These are phyloP conservation scores for Pholiota microspora DNA, from an alignment of 768 basidiomycete species.

Conservation along the genomic window DNA sequence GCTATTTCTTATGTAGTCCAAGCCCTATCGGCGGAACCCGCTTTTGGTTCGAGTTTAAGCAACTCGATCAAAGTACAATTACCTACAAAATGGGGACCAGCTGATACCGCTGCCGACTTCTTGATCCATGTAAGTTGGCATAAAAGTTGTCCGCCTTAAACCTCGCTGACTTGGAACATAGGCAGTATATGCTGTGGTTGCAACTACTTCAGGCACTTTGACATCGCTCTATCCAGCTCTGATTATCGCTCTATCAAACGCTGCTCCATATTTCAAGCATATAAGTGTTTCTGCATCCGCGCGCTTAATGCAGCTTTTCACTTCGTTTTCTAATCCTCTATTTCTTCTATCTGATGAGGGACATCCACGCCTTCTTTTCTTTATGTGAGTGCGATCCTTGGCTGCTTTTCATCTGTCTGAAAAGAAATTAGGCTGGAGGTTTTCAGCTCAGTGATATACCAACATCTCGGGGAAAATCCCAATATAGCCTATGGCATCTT, in stretches of 20 bases:
- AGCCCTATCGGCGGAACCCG: constrained; percentile 80
- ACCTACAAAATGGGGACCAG: constrained; percentile 73
- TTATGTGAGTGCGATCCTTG: constrained; percentile 55
- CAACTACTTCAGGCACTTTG: constrained; percentile 80
- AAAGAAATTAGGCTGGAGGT: constrained; percentile 68
- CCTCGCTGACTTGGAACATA: too few relatives aligned
- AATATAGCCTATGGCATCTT: constrained; percentile 87
- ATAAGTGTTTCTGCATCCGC: constrained; percentile 81
- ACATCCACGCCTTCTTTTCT: constrained; percentile 89
- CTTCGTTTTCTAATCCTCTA: constrained; percentile 84
- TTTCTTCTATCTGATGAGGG: constrained; percentile 94
- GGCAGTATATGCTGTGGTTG: constrained; percentile 88
- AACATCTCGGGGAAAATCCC: constrained; percentile 80
- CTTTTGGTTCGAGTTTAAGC: constrained; percentile 72
- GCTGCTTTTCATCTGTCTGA: not conserved
- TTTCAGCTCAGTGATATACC: constrained; percentile 82
- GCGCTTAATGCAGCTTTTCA: constrained; percentile 84
- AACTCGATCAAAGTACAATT: constrained; percentile 61
- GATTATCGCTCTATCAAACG: constrained; percentile 86
- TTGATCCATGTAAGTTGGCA: constrained; percentile 68
- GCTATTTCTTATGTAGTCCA: constrained; percentile 91
- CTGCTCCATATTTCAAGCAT: constrained; percentile 82
- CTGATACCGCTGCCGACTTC: constrained; percentile 81
- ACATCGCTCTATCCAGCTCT: constrained; percentile 90
- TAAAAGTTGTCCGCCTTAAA: too few relatives aligned